Base-by-base conservation (phyloP, 2,329 filamentous ascomycete species). In the Fusarium sp. region DNA sequence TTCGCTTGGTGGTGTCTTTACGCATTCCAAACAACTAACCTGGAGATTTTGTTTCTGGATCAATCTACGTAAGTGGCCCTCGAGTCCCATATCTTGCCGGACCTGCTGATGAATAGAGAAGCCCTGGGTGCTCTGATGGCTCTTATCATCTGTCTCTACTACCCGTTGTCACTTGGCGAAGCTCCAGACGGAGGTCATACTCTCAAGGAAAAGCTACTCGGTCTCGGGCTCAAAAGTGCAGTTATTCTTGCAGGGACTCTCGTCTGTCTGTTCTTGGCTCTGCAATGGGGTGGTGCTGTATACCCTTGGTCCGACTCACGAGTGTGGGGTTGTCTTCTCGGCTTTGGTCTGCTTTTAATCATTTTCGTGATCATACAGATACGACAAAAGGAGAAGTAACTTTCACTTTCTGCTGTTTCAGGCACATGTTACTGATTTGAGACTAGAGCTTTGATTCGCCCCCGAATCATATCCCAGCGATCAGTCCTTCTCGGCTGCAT, bases 31-130 rank as follows among this genome's bases (percentile, higher is more conserved):
- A 12, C 52, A 55, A 7, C 44, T 73, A 1, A 73, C 66, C 1
- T 72, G 70, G 70, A 53, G 68, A 19, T 73, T 72, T 6, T 71
- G 65, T 32, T 71, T 73, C 7, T 72, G 66, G 70, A 62, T 72
- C 4, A 73, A 72, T 12, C 11, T 72, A 3, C 70, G 70, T 66
- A 17, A 53, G 65, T 65, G 1, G 2, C 9, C 9, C 5, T 4
- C 1, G 14, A 6, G 7, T 5, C 1, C 1, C 0, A 17, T 1
- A 3, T 7, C n/a, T 11, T 3, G 2, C 17, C 11, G 0, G 1
- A 10, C 2, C 3, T 4, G 2, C 52, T 66, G 28, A 59, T 11
- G 4, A 0, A 1, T 1, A 6, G 1, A 1, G 7, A 28, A 72
- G 69, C 69, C 1, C 17, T 69, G 1, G 69, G 69, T 1, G 62